These are phyloP conservation scores for Colletotrichum truncatum DNA, from an alignment of 2,329 filamentous ascomycete genomes.

Conservation along the genomic window DNA sequence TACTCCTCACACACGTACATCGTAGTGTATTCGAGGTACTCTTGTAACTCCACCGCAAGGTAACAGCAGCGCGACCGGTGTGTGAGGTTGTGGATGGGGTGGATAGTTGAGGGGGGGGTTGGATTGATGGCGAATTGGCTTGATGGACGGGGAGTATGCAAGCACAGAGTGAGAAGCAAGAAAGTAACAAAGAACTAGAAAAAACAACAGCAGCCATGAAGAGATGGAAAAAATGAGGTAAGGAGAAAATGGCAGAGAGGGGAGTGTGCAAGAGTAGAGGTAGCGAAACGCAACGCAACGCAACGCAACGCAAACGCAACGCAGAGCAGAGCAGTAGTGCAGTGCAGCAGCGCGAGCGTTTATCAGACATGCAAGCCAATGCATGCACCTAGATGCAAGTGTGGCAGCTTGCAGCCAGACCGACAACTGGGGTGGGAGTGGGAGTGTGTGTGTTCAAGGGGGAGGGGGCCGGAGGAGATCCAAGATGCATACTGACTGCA, in stretches of 20 bases:
- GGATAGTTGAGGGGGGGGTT: neutral
- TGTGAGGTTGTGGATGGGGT: neutral
- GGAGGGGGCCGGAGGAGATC: neutral
- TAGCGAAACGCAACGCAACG: slow-evolving; percentile 8
- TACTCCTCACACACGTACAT: neutral
- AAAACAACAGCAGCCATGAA: neutral
- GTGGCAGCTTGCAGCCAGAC: slow-evolving; percentile 28
- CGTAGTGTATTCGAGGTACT: neutral
- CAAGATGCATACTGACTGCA: neutral
- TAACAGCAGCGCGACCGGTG: neutral
- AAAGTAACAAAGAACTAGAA: neutral
- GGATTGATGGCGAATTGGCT: neutral
- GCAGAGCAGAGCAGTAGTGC: neutral
- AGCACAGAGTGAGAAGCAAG: slow-evolving; percentile 6
- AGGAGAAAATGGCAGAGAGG: neutral
- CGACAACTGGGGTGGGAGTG: slow-evolving; percentile 26
- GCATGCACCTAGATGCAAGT: slow-evolving; percentile 27
- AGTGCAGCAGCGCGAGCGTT: slow-evolving; percentile 19
- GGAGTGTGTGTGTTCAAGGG: neutral
- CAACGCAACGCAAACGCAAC: neutral
- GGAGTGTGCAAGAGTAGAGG: slow-evolving; percentile 7
- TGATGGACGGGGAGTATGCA: slow-evolving; percentile 2
- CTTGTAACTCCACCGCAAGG: neutral
- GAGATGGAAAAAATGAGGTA: neutral
- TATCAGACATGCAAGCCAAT: slow-evolving; percentile 29